A percentile compares a stretch with the other conserved stretches of the same genome.
phyloP scores from a whole-genome alignment of 139 green algal species.

The Ostreobium quekettii region DNA sequence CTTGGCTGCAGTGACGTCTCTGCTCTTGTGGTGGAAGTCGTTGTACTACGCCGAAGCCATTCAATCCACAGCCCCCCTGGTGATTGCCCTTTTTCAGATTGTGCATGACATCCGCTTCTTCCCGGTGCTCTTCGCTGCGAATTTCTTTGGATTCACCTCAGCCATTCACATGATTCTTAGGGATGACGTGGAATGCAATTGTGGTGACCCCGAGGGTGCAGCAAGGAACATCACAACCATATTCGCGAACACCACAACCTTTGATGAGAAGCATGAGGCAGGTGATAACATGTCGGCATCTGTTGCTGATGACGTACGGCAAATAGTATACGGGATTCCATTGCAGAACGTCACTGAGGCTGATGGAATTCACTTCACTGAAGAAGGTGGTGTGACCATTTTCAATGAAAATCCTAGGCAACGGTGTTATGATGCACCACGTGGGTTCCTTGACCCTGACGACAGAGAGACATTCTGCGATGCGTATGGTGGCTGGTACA shows the following conservation, averaged over 20 bases:
- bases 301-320: too few relatives aligned
- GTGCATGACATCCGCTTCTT: conserved; percentile 7
- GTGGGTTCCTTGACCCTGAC: not conserved
- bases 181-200: too few relatives aligned
- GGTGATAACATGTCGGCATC: too few relatives aligned
- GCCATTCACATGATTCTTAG: conserved; percentile 13
- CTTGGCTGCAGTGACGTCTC: not conserved
- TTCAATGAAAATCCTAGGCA: too few relatives aligned
- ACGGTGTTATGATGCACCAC: not conserved
- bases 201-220: not conserved
- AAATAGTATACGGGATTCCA: too few relatives aligned
- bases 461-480: too few relatives aligned
- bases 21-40: conserved; percentile 9
- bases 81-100: conserved; percentile 9
- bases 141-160: conserved; percentile 13
- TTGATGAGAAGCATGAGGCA: too few relatives aligned
- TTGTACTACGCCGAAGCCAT: conserved; percentile 9
- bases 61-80: conserved; percentile 1
- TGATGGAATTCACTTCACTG: too few relatives aligned
- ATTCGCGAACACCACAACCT: too few relatives aligned
- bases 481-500: not conserved
- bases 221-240: not conserved
- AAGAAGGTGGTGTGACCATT: too few relatives aligned
- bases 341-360: too few relatives aligned
- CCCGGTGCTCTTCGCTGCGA: not conserved